Evolutionary conservation across 768 basidiomycete species (phyloP).

Genomic region (Phanerochaete sordida): DNA sequence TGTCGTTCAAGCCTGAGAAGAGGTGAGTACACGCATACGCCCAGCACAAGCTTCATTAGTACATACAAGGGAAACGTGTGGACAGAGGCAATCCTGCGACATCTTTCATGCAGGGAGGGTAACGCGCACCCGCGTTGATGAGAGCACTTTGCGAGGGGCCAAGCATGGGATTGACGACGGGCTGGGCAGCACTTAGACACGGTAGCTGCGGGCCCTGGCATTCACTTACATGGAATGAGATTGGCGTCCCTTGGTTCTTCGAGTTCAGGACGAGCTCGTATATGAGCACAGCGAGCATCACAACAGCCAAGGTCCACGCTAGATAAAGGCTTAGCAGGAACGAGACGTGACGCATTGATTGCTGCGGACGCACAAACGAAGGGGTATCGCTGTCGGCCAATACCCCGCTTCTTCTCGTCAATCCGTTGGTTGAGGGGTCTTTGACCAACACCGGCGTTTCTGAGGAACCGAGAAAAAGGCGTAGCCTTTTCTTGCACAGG

Average conservation of each 20-base stretch:
- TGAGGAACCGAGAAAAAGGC: constrained; percentile 41
- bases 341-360: too few species aligned
- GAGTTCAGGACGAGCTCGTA: constrained; percentile 80
- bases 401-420: constrained; percentile 81
- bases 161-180: constrained; percentile 84
- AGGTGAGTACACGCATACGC: background rate
- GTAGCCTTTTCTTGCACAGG: constrained; percentile 36
- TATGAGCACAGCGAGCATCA: constrained; percentile 76
- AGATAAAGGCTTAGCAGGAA: too few species aligned
- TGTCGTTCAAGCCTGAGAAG: constrained; percentile 70
- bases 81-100: constrained; percentile 54
- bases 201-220: background rate
- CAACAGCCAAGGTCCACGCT: constrained; percentile 63
- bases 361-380: background rate
- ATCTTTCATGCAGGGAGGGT: constrained; percentile 88
- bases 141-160: constrained; percentile 84
- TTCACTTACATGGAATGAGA: constrained; percentile 73
- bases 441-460: constrained; percentile 29
- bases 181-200: constrained; percentile 37
- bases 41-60: background rate
- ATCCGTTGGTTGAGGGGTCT: constrained; percentile 76
- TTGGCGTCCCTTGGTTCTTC: constrained; percentile 72
- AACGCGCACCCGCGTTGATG: constrained; percentile 87
- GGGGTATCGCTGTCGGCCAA: constrained; percentile 79
- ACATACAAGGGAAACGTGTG: constrained; percentile 57